Percentiles rank a stretch among this genome's conserved stretches.
Conservation (phyloP, 129 eudicot species). For the Saussurea involucrata region DNA sequence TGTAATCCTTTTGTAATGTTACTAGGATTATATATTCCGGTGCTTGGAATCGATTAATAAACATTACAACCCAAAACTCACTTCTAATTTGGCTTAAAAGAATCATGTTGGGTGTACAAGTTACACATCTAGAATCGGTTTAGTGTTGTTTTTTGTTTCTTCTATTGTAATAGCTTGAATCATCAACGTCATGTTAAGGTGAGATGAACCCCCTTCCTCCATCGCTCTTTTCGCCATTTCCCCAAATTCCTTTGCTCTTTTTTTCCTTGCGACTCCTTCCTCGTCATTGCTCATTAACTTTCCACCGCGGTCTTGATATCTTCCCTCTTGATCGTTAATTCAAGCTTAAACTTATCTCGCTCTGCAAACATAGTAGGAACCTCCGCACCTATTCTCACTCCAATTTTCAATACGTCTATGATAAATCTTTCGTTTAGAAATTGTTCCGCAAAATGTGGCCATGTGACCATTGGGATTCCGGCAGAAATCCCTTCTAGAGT, state of each 20-base stretch:
- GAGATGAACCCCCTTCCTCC: no score
- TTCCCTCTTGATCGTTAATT: slow-evolving; percentile 36
- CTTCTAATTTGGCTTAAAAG: no score
- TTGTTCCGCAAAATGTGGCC: no score
- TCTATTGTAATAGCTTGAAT: slow-evolving; percentile 26
- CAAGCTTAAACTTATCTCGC: slow-evolving; percentile 29
- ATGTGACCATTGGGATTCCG: no score
- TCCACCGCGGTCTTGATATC: slow-evolving; percentile 27
- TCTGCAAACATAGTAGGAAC: slow-evolving; percentile 35
- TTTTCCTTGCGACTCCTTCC: slow-evolving; percentile 33
- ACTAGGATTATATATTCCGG: no score
- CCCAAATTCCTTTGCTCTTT: slow-evolving; percentile 39
- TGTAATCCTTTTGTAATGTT: no score
- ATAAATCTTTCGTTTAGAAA: no score
- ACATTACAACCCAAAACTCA: no score
- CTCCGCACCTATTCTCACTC: no score
- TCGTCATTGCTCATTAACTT: slow-evolving; percentile 33
- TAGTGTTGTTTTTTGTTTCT: background rate
- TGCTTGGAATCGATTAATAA: no score
- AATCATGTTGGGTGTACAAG: background rate
- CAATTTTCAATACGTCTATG: no score
- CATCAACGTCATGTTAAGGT: slow-evolving; percentile 20
- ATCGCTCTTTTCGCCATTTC: slow-evolving; percentile 49
- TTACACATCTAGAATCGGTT: background rate
- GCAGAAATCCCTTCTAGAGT: slow-evolving; percentile 56